These are phyloP conservation scores for Serpula lacrymans DNA, from an alignment of 768 basidiomycete species.

Conservation along the genomic window DNA sequence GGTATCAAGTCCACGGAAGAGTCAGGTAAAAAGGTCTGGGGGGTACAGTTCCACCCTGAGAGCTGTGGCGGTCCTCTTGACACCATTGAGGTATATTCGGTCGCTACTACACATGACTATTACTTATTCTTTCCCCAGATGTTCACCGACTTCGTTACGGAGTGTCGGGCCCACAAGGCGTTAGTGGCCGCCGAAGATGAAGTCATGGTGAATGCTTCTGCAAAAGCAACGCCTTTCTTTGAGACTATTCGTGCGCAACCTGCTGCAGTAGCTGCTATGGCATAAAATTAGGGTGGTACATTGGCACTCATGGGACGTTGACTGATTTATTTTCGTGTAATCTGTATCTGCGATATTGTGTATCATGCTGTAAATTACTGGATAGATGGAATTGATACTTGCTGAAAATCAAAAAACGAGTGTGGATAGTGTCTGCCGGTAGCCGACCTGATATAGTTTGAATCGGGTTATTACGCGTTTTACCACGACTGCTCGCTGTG, in stretches of 20 bases:
- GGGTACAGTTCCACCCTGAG: conserved; percentile 99
- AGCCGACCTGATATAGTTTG: too few relatives aligned
- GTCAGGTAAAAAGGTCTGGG: conserved; percentile 92
- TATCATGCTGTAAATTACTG: background rate
- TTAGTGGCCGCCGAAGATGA: conserved; percentile 12
- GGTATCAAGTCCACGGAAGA: conserved; percentile 93
- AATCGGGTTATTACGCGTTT: too few relatives aligned
- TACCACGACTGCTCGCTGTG: too few relatives aligned
- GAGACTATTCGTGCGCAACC: conserved; percentile 18
- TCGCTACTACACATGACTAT: background rate
- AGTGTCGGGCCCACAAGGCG: conserved; percentile 64
- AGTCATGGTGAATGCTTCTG: conserved; percentile 8
- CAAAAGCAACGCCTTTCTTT: conserved; percentile 19
- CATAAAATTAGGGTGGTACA: too few relatives aligned
- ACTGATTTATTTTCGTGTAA: too few relatives aligned
- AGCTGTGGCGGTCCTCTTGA: conserved; percentile 98
- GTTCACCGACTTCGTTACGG: conserved; percentile 88
- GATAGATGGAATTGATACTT: too few relatives aligned
- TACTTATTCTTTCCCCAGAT: conserved; percentile 48
- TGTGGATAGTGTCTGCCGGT: too few relatives aligned
- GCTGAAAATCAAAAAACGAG: too few relatives aligned
- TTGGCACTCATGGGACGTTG: too few relatives aligned
- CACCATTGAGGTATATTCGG: conserved; percentile 79
- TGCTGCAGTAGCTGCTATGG: conserved; percentile 30
- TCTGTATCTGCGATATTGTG: too few relatives aligned